phyloP scores from a whole-genome alignment of 2,329 filamentous ascomycete species.

The Botrytis tulipae region DNA sequence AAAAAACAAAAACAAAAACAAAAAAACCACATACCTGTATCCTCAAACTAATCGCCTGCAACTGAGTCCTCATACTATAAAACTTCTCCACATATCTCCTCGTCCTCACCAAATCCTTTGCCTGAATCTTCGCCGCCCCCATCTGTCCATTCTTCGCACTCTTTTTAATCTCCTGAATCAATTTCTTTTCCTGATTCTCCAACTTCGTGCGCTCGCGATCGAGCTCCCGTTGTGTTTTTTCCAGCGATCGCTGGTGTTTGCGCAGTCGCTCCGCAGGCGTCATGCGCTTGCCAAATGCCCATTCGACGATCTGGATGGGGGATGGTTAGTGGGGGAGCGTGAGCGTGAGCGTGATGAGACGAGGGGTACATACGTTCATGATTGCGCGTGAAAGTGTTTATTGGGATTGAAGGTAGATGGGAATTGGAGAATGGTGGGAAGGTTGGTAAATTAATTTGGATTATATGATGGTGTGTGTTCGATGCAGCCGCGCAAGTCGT shows the following conservation, averaged over 20 bases:
- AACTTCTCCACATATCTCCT: conserved; percentile 97
- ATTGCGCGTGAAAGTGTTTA: not conserved
- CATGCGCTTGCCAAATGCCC: conserved; percentile 99
- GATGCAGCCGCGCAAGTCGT: conserved; percentile 13
- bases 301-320: conserved; percentile 78
- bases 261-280: conserved; percentile 89
- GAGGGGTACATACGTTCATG: conserved; percentile 53
- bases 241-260: conserved; percentile 93
- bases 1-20: not conserved
- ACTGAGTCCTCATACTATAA: conserved; percentile 94
- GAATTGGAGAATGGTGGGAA: not conserved
- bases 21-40: conserved; percentile 67
- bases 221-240: conserved; percentile 95
- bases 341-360: not conserved
- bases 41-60: conserved; percentile 91
- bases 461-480: conserved; percentile 9
- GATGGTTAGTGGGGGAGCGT: conserved; percentile 3
- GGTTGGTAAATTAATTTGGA: not conserved
- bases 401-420: no score
- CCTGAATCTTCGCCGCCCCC: conserved; percentile 97
- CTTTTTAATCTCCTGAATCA: conserved; percentile 95
- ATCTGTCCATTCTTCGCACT: conserved; percentile 97
- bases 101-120: conserved; percentile 92
- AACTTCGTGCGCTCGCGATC: conserved; percentile 94
- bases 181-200: conserved; percentile 97